Conservation (phyloP, 225 moss, liverwort and hornwort genomes). For the Pseudoscleropodium purum region DNA sequence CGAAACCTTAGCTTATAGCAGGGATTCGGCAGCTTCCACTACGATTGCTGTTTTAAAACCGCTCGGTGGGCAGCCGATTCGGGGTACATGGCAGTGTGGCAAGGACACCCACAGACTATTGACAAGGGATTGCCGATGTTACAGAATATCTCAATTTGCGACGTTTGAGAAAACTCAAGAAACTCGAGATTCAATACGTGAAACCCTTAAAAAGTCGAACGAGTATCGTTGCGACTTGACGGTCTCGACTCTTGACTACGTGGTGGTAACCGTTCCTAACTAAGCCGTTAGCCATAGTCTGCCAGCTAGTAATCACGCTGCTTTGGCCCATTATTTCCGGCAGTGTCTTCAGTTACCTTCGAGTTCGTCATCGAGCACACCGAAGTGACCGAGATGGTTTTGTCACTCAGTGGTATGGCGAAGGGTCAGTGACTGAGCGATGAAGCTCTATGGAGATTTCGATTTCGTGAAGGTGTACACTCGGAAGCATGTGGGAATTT, state of each 20-base stretch:
- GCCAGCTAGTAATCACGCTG: neutral
- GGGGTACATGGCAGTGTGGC: neutral
- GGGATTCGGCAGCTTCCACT: neutral
- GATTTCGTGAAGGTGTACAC: neutral
- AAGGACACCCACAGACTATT: neutral
- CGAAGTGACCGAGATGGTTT: neutral
- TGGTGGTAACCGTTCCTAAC: slow-evolving; percentile 18
- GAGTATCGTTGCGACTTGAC: neutral
- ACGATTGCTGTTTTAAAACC: neutral
- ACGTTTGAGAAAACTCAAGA: neutral
- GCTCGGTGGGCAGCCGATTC: neutral
- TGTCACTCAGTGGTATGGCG: neutral
- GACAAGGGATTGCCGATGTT: neutral
- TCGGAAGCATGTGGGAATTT: neutral
- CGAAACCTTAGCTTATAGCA: neutral
- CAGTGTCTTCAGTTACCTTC: neutral
- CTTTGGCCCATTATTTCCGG: neutral
- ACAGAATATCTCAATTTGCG: neutral
- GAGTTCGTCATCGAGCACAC: neutral
- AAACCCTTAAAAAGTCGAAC: neutral
- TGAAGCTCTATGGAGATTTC: neutral
- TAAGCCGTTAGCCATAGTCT: neutral
- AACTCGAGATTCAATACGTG: neutral
- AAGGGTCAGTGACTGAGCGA: neutral
- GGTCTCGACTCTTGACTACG: neutral